Conservation (phyloP, 2,329 filamentous ascomycete species). For the Cladophialophora yegresii region DNA sequence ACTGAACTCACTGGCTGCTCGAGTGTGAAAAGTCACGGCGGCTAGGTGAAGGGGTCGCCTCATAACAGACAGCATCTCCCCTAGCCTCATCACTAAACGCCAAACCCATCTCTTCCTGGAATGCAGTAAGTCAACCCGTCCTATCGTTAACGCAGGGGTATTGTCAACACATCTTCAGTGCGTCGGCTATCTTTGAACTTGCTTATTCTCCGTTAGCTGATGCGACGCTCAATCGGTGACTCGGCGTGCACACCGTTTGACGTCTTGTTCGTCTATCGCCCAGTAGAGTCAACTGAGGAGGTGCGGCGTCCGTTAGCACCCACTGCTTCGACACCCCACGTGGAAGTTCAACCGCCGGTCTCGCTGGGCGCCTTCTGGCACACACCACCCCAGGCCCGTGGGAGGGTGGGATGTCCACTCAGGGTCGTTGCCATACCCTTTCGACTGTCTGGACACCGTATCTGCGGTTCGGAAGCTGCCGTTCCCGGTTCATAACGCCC, state of each 20-base stretch:
- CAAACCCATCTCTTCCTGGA: neutral
- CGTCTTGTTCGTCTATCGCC: neutral
- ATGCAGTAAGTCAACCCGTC: neutral
- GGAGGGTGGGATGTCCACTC: neutral
- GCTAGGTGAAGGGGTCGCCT: neutral
- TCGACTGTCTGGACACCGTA: neutral
- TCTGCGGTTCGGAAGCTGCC: slow-evolving; percentile 11
- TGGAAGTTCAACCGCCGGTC: slow-evolving; percentile 3
- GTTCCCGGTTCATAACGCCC: slow-evolving; percentile 3
- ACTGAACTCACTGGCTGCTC: slow-evolving; percentile 3
- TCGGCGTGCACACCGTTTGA: neutral
- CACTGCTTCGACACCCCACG: slow-evolving; percentile 8
- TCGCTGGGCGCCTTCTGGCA: neutral
- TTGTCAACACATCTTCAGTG: neutral
- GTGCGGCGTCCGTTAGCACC: too few relatives aligned
- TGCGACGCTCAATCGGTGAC: neutral
- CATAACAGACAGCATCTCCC: neutral
- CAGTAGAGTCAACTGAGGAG: neutral
- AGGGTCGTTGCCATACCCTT: neutral
- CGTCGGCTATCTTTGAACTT: neutral
- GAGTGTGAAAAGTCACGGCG: slow-evolving; percentile 8
- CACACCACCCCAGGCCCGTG: neutral
- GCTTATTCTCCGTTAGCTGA: neutral
- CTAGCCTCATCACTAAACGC: slow-evolving; percentile 10
- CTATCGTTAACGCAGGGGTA: neutral